A percentile compares a stretch with the other conserved stretches of the same genome.
These are phyloP conservation scores for Skeletonema potamos DNA, from an alignment of 108 stramenopile genomes.

Conservation along the genomic window DNA sequence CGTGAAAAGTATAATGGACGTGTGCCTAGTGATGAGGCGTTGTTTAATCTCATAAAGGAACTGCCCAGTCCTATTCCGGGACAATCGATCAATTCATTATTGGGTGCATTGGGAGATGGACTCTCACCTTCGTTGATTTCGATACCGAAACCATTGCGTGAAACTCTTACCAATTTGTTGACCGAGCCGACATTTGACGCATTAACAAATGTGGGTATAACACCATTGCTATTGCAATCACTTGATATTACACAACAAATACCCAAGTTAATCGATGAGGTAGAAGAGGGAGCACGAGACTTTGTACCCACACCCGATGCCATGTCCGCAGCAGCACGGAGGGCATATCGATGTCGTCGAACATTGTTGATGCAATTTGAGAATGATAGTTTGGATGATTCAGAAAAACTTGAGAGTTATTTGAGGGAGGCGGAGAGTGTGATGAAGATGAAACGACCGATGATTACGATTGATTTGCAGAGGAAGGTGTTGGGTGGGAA, in stretches of 20 bases:
- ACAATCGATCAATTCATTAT: neutral
- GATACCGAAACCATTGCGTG: conserved; percentile 57
- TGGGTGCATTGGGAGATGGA: neutral
- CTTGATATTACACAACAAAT: conserved; percentile 87
- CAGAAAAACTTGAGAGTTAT: conserved; percentile 77
- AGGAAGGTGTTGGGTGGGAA: conserved; percentile 61
- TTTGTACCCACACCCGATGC: conserved; percentile 81
- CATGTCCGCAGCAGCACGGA: conserved; percentile 70
- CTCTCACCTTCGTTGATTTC: conserved; percentile 29
- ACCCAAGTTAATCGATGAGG: conserved; percentile 86
- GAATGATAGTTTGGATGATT: conserved; percentile 89
- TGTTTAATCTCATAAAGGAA: neutral
- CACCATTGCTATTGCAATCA: conserved; percentile 68
- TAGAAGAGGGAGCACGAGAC: conserved; percentile 78
- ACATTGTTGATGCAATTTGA: conserved; percentile 85
- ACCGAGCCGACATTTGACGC: conserved; percentile 50
- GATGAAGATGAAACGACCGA: conserved; percentile 88
- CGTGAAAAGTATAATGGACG: conserved; percentile 31
- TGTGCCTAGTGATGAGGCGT: neutral
- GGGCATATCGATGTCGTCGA: conserved; percentile 85
- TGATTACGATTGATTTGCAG: conserved; percentile 88
- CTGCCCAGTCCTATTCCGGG: neutral
- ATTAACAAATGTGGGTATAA: conserved; percentile 52
- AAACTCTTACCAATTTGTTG: conserved; percentile 44
- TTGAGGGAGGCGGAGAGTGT: conserved; percentile 84